Conservation (phyloP, 2,329 filamentous ascomycete species). For the Alternaria gaisen region DNA sequence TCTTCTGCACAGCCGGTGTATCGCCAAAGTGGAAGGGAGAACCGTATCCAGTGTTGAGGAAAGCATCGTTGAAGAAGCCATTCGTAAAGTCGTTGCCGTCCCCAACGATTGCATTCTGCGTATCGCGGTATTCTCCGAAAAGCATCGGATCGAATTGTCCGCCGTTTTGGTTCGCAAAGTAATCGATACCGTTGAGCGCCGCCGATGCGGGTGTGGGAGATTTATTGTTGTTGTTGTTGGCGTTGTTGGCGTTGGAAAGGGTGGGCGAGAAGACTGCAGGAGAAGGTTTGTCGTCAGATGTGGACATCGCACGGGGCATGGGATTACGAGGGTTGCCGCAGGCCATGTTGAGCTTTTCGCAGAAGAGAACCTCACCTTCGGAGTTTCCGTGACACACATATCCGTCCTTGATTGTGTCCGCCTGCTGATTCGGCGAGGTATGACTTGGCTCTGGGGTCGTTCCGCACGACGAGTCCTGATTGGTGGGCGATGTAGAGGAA, state of each 20-base stretch:
- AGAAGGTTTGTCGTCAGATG: constrained; percentile 53
- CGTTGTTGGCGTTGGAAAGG: no score
- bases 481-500: constrained; percentile 61
- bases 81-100: constrained; percentile 71
- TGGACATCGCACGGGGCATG: constrained; percentile 59
- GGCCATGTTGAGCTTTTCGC: constrained; percentile 65
- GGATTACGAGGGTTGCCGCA: constrained; percentile 64
- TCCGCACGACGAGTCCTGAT: constrained; percentile 68
- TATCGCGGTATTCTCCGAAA: constrained; percentile 91
- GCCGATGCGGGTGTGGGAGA: constrained; percentile 41
- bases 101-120: constrained; percentile 79
- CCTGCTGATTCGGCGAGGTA: constrained; percentile 76
- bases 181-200: constrained; percentile 71
- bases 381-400: constrained; percentile 59
- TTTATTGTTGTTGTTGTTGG: constrained; percentile 24
- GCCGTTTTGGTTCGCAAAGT: constrained; percentile 80
- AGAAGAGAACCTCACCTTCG: constrained; percentile 63
- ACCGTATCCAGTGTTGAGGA: constrained; percentile 78
- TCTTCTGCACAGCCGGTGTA: constrained; percentile 54
- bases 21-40: constrained; percentile 79
- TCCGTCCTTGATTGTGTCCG: constrained; percentile 60
- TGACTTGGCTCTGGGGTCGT: constrained; percentile 80
- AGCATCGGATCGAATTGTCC: constrained; percentile 90
- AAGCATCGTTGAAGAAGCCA: constrained; percentile 77
- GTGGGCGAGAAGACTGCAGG: constrained; percentile 41